Evolutionary conservation across 441 rosid species (phyloP).

Genomic region (Theobroma grandiflorum): DNA sequence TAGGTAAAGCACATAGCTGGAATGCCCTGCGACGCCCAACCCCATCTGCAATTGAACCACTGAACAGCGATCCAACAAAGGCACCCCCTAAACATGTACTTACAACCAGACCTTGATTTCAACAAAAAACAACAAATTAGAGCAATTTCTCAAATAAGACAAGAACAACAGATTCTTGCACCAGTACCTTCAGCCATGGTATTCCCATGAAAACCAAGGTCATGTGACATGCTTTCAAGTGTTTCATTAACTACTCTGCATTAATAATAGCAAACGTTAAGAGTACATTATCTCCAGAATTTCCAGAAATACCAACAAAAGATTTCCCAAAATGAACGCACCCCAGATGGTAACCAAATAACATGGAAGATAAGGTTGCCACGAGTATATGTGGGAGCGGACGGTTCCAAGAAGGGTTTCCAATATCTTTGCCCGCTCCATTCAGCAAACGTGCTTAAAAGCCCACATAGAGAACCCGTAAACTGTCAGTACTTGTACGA

Average conservation of each 20-base stretch:
- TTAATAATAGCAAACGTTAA: slow-evolving; percentile 27
- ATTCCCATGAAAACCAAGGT: slow-evolving; percentile 72
- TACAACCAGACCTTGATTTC: slow-evolving; percentile 89
- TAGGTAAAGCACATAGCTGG: slow-evolving; percentile 90
- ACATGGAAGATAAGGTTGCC: slow-evolving; percentile 64
- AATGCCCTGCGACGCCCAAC: slow-evolving; percentile 90
- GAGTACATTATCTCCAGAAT: slow-evolving; percentile 3
- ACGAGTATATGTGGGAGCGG: slow-evolving; percentile 71
- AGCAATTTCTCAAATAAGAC: slow-evolving; percentile 27
- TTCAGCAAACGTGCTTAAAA: slow-evolving; percentile 52
- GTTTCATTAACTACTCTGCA: slow-evolving; percentile 83
- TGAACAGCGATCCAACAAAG: slow-evolving; percentile 82
- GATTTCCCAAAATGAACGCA: slow-evolving; percentile 35
- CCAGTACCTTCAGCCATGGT: slow-evolving; percentile 72
- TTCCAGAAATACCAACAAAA: not conserved
- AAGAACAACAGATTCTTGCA: slow-evolving; percentile 8
- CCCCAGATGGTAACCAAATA: slow-evolving; percentile 86
- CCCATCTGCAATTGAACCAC: slow-evolving; percentile 93
- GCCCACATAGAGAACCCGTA: slow-evolving; percentile 22
- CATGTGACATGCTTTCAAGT: slow-evolving; percentile 70
- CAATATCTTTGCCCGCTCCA: slow-evolving; percentile 70
- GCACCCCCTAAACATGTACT: slow-evolving; percentile 98
- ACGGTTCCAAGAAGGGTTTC: slow-evolving; percentile 72
- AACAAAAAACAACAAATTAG: slow-evolving; percentile 30
- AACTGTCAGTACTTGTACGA: slow-evolving; percentile 32